Percentiles rank a stretch among this genome's conserved stretches.
These are phyloP conservation scores for Malus asiatica DNA, from an alignment of 306 rosid genomes.

Conservation along the genomic window DNA sequence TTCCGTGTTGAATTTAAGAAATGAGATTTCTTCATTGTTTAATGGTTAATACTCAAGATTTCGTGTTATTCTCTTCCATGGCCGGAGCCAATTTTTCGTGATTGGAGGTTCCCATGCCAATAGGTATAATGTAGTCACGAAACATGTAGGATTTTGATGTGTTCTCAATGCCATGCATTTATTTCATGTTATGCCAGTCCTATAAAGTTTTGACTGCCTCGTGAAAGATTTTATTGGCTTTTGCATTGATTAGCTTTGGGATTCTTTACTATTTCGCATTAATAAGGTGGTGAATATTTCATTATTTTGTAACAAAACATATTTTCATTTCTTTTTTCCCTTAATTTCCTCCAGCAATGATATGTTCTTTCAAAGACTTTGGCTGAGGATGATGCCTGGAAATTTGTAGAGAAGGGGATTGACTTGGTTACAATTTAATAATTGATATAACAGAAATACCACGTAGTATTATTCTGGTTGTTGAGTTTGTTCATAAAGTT, in stretches of 20 bases:
- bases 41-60: neutral
- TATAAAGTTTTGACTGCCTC: neutral
- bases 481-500: too few species aligned
- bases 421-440: slow-evolving; percentile 31
- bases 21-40: neutral
- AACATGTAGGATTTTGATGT: neutral
- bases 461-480: too few species aligned
- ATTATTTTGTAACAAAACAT: too few species aligned
- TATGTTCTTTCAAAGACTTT: slow-evolving; percentile 69
- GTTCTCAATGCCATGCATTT: neutral
- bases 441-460: too few species aligned
- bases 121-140: neutral
- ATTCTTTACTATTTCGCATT: neutral
- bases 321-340: neutral
- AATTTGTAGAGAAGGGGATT: slow-evolving; percentile 59
- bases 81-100: neutral
- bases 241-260: neutral
- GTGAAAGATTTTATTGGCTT: neutral
- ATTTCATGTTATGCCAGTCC: neutral
- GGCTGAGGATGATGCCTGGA: slow-evolving; percentile 90
- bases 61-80: neutral
- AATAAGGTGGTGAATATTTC: neutral
- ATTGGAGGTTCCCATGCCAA: neutral
- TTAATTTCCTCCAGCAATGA: slow-evolving; percentile 44
- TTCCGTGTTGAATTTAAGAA: neutral